Conservation (phyloP, 805 yeast genomes). For the Hemisphaericaspora nanyangensis region DNA sequence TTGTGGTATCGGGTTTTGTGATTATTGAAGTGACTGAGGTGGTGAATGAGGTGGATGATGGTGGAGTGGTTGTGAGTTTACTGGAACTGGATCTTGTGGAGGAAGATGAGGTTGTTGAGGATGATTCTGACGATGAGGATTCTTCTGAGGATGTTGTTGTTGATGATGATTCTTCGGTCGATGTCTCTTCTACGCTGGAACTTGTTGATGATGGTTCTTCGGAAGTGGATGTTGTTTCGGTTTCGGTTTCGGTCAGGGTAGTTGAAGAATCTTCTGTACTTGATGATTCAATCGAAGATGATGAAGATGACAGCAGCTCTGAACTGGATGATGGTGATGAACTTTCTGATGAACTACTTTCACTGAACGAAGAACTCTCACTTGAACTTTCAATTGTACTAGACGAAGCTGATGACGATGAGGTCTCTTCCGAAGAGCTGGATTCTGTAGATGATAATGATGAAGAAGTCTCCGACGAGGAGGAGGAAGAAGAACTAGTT, state of each 20-base stretch:
- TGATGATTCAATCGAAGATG: background rate
- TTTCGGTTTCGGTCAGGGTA: background rate
- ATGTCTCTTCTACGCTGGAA: constrained; percentile 10
- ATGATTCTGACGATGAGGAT: constrained; percentile 1
- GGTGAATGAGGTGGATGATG: constrained; percentile 10
- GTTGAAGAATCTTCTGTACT: background rate
- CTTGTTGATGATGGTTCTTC: constrained; percentile 8
- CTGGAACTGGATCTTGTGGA: constrained; percentile 7
- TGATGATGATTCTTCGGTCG: constrained; percentile 4
- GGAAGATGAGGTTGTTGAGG: constrained; percentile 8
- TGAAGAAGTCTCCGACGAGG: constrained; percentile 4
- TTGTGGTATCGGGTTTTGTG: constrained; percentile 27
- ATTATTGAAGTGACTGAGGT: constrained; percentile 14
- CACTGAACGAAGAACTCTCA: constrained; percentile 1
- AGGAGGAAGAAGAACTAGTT: constrained; percentile 2
- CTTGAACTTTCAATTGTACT: constrained; percentile 2
- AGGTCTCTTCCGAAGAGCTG: background rate
- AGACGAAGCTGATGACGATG: constrained; percentile 3
- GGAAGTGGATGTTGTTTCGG: constrained; percentile 4
- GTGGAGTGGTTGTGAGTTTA: background rate
- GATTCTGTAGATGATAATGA: constrained; percentile 5
- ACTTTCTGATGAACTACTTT: background rate
- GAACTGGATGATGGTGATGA: background rate
- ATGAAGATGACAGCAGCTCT: background rate
- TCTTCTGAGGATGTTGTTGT: constrained; percentile 5